Percentiles rank a stretch among this genome's conserved stretches.
Conservation (phyloP, 139 green algal species). For the Chlamydomonas eustigma region DNA sequence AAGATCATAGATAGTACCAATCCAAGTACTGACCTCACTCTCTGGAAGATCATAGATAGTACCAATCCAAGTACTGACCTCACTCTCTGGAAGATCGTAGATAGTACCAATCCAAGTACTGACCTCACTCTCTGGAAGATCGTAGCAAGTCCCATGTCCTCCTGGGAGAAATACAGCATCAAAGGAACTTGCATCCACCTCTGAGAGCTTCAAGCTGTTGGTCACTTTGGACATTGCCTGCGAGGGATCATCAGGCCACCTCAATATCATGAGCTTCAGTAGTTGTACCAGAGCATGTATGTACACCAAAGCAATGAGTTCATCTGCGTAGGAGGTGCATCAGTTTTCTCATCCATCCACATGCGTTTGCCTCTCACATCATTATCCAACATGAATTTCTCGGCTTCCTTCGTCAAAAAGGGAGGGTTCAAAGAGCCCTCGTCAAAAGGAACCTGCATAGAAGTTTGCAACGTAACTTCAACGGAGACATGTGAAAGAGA, state of each 20-base stretch:
- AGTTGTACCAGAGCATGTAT: neutral
- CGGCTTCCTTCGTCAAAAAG: slow-evolving; percentile 19
- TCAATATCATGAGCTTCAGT: slow-evolving; percentile 19
- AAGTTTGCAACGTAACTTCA: no score
- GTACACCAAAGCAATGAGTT: no score
- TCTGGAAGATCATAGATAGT: no score
- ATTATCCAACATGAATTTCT: slow-evolving; percentile 26
- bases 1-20: no score
- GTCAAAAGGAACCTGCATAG: slow-evolving; percentile 16
- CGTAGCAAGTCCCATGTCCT: slow-evolving; percentile 12
- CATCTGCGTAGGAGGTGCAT: no score
- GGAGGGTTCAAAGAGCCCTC: slow-evolving; percentile 14
- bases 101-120: no score
- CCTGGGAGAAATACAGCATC: slow-evolving; percentile 12
- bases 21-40: no score
- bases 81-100: no score
- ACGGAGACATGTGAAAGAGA: no score
- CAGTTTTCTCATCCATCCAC: neutral
- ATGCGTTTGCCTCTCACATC: neutral
- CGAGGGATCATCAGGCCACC: slow-evolving; percentile 12
- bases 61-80: no score
- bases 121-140: slow-evolving; percentile 9
- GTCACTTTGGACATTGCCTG: neutral
- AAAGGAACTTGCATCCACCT: neutral
- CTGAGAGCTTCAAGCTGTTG: slow-evolving; percentile 1